Percentiles rank a stretch among this genome's conserved stretches.
Evolutionary conservation across 768 basidiomycete genomes (phyloP).

Genomic region (Cystoderma amianthinum): DNA sequence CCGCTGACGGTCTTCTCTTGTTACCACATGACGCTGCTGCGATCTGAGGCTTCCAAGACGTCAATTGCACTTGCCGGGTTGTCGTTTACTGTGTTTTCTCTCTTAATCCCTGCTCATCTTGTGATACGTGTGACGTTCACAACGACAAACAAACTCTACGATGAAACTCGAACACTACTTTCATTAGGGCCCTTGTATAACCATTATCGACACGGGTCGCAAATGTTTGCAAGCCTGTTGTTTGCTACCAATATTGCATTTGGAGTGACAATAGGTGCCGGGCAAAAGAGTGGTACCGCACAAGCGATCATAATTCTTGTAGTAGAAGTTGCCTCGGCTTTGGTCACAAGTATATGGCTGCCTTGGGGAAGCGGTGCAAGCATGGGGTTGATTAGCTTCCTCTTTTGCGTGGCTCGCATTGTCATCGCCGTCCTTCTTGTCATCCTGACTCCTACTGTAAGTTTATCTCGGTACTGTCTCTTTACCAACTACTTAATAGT

Average conservation of each 20-base stretch:
- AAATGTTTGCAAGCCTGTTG: slow-evolving; percentile 78
- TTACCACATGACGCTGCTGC: slow-evolving; percentile 71
- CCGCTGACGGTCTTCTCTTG: slow-evolving; percentile 90
- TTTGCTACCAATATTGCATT: slow-evolving; percentile 79
- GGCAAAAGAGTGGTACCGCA: slow-evolving; percentile 83
- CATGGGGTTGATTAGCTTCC: slow-evolving; percentile 93
- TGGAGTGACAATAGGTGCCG: slow-evolving; percentile 83
- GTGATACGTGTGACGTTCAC: slow-evolving; percentile 75
- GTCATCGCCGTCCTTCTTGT: slow-evolving; percentile 86
- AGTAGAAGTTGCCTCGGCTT: slow-evolving; percentile 79
- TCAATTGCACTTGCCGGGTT: slow-evolving; percentile 77
- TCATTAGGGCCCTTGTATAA: slow-evolving; percentile 91
- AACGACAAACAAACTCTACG: slow-evolving; percentile 86
- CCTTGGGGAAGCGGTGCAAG: slow-evolving; percentile 96
- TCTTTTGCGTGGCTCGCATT: slow-evolving; percentile 88
- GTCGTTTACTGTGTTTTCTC: slow-evolving; percentile 73
- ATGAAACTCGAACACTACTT: slow-evolving; percentile 88
- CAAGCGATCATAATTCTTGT: slow-evolving; percentile 89
- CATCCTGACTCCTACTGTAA: slow-evolving; percentile 82
- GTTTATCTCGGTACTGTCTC: slow-evolving; percentile 16
- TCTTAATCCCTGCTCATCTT: slow-evolving; percentile 69
- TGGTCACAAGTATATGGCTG: slow-evolving; percentile 90
- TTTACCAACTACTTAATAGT: neutral
- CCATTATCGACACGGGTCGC: slow-evolving; percentile 86
- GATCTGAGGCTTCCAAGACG: slow-evolving; percentile 39